Percentiles rank a stretch among this genome's conserved stretches.
These are phyloP conservation scores for Dictyostelium citrinum DNA, from an alignment of 78 protist species.

Conservation along the genomic window DNA sequence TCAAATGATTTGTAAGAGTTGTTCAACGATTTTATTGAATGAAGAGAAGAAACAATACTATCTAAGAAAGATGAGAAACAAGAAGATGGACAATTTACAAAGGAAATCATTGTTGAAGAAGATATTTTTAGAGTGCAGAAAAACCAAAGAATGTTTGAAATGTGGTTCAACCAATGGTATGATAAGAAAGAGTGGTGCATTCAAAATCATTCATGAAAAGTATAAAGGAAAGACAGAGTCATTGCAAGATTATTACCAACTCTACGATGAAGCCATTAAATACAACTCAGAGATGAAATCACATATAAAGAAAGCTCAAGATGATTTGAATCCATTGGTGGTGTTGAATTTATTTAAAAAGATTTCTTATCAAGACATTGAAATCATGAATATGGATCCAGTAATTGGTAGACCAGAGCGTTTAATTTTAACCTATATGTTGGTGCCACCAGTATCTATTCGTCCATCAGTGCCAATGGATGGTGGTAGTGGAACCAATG, in stretches of 20 bases:
- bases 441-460: slow-evolving; percentile 97
- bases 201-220: slow-evolving; percentile 90
- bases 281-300: slow-evolving; percentile 65
- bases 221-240: slow-evolving; percentile 72
- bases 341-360: slow-evolving; percentile 82
- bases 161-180: slow-evolving; percentile 92
- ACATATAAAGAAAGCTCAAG: slow-evolving; percentile 85
- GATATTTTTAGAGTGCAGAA: slow-evolving; percentile 68
- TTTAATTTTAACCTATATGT: slow-evolving; percentile 80
- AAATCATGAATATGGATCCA: slow-evolving; percentile 92
- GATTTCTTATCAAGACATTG: slow-evolving; percentile 85
- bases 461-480: slow-evolving; percentile 96
- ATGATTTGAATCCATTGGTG: slow-evolving; percentile 91
- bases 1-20: slow-evolving; percentile 92
- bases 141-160: slow-evolving; percentile 84
- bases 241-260: neutral
- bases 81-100: slow-evolving; percentile 59
- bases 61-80: slow-evolving; percentile 64
- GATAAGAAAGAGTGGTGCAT: slow-evolving; percentile 88
- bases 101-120: slow-evolving; percentile 61
- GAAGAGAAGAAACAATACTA: slow-evolving; percentile 24
- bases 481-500: slow-evolving; percentile 88
- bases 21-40: slow-evolving; percentile 47
- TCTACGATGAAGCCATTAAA: slow-evolving; percentile 56
- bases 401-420: slow-evolving; percentile 86